Conservation (phyloP, 2,329 filamentous ascomycete genomes). For the Cryphonectria japonica region DNA sequence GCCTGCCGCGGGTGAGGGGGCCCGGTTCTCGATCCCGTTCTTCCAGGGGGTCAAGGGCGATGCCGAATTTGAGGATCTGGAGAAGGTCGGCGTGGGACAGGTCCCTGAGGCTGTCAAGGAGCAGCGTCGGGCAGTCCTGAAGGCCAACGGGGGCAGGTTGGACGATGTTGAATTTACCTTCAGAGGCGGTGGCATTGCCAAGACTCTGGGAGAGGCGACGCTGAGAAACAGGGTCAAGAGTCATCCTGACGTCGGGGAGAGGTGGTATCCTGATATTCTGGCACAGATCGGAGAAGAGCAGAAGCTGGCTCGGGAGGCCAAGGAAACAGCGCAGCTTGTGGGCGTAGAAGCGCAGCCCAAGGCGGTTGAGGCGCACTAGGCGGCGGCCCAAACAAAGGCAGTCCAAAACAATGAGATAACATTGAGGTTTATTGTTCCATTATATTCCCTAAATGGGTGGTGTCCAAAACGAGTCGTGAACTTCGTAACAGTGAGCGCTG, state of each 20-base stretch:
- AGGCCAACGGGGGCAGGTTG: constrained; percentile 58
- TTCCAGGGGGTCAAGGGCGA: constrained; percentile 86
- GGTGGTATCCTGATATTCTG: constrained; percentile 73
- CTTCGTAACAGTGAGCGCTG: too few relatives aligned
- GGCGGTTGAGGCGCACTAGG: constrained; percentile 46
- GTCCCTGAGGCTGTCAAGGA: constrained; percentile 66
- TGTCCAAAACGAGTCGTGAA: too few relatives aligned
- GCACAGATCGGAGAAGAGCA: constrained; percentile 62
- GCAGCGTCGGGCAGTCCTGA: constrained; percentile 63
- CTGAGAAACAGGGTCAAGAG: constrained; percentile 84
- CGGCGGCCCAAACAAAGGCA: background rate
- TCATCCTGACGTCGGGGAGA: constrained; percentile 83
- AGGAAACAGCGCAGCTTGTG: constrained; percentile 31
- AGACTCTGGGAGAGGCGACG: constrained; percentile 79
- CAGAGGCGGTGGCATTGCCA: constrained; percentile 66
- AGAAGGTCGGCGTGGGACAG: constrained; percentile 56
- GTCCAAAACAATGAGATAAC: background rate
- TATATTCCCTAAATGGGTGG: background rate
- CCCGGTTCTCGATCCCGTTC: constrained; percentile 81
- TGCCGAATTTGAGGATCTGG: constrained; percentile 78
- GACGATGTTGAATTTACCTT: constrained; percentile 91
- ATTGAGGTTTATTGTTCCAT: too few relatives aligned
- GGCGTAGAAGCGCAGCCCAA: constrained; percentile 34
- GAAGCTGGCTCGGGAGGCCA: constrained; percentile 41
- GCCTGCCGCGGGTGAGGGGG: constrained; percentile 68